Conservation (phyloP, 78 protist genomes). For the Dictyostelium capitatum region DNA sequence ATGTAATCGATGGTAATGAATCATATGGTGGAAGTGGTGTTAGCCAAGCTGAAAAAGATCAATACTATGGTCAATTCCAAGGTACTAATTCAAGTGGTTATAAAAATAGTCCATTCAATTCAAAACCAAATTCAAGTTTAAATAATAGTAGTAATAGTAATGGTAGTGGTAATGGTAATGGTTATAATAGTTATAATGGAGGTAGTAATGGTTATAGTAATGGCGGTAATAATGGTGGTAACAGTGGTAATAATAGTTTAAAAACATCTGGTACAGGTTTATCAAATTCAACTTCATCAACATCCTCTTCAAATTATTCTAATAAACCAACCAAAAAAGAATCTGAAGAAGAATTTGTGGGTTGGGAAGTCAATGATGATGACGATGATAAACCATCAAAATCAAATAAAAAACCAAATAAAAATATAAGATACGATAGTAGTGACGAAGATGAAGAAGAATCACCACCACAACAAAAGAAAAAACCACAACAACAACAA, state of each 20-base stretch:
- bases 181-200: neutral
- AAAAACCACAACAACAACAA: neutral
- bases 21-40: neutral
- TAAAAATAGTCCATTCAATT: constrained; percentile 58
- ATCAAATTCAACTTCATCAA: neutral
- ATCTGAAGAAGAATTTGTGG: constrained; percentile 42
- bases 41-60: neutral
- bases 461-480: neutral
- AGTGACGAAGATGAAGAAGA: neutral
- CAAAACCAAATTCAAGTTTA: neutral
- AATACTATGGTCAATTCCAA: constrained; percentile 22
- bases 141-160: constrained; percentile 4
- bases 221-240: neutral
- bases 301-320: too few relatives aligned
- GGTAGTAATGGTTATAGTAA: neutral
- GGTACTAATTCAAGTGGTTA: constrained; percentile 45
- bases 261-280: neutral
- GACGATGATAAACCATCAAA: constrained; percentile 1
- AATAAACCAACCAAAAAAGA: constrained; percentile 7
- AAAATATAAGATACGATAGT: neutral
- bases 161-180: neutral
- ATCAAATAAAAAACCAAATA: neutral
- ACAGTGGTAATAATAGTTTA: constrained; percentile 2
- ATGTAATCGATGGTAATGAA: constrained; percentile 25
- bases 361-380: constrained; percentile 36